Evolutionary conservation across 306 rosid genomes (phyloP).

Genomic region (Prunus mira): DNA sequence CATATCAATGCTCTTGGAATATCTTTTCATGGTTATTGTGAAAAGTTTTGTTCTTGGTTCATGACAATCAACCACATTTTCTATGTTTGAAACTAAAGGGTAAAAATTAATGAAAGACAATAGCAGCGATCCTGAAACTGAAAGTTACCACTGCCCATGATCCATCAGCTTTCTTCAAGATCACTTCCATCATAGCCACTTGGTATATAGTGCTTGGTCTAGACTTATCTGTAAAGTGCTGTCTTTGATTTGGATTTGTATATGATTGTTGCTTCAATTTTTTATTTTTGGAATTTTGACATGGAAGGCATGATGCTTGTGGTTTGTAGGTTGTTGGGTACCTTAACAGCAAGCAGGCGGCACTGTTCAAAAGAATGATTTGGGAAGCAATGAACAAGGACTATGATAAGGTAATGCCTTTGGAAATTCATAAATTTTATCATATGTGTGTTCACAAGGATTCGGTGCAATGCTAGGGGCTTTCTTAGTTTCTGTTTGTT

Average conservation of each 20-base stretch:
- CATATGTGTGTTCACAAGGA: not conserved
- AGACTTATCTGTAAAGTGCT: too few relatives aligned
- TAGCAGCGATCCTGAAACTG: too few relatives aligned
- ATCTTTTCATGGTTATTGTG: too few relatives aligned
- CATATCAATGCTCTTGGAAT: not conserved
- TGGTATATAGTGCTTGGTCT: too few relatives aligned
- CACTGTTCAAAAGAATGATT: not conserved
- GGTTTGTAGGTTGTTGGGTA: not conserved
- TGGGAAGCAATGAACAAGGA: not conserved
- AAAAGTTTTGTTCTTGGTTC: too few relatives aligned
- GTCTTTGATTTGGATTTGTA: too few relatives aligned
- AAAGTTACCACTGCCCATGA: too few relatives aligned
- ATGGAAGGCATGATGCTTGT: not conserved
- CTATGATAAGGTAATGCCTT: not conserved
- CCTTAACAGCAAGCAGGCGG: slow-evolving; percentile 1
- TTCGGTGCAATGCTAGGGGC: not conserved
- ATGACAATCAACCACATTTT: too few relatives aligned
- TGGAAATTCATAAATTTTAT: not conserved
- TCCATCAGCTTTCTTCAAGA: not conserved
- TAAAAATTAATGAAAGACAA: too few relatives aligned
- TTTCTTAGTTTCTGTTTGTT: not conserved
- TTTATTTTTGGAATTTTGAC: not conserved
- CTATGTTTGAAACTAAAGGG: too few relatives aligned
- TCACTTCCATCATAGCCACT: not conserved
- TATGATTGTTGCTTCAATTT: not conserved